Percentiles rank a stretch among this genome's conserved stretches.
These are phyloP conservation scores for Sporodiniella umbellata DNA, from an alignment of 371 early-diverging fungal genomes.

Conservation along the genomic window DNA sequence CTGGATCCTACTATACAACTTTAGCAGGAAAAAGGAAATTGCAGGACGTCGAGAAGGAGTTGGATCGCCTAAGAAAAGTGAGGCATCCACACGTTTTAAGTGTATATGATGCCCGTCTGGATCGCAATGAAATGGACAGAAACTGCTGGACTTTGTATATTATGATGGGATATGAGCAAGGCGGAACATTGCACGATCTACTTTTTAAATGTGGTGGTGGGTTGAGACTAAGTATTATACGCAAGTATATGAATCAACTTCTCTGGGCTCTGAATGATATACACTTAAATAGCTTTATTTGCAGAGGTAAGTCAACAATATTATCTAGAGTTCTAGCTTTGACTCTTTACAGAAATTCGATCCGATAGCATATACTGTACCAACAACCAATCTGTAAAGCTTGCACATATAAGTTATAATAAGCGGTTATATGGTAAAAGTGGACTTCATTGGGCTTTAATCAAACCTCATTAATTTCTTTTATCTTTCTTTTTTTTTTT, in stretches of 20 bases:
- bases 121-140: conserved; percentile 28
- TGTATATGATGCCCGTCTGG: conserved; percentile 55
- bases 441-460: background rate
- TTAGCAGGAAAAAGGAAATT: conserved; percentile 56
- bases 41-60: conserved; percentile 60
- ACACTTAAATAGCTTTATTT: conserved; percentile 57
- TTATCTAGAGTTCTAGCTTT: background rate
- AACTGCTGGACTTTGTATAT: conserved; percentile 53
- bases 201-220: conserved; percentile 51
- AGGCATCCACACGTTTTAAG: conserved; percentile 53
- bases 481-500: too few species aligned
- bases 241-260: conserved; percentile 58
- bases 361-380: conserved; percentile 39
- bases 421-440: conserved; percentile 48
- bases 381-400: conserved; percentile 32
- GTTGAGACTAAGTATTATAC: conserved; percentile 42
- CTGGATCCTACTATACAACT: conserved; percentile 43
- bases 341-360: conserved; percentile 25
- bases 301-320: conserved; percentile 42
- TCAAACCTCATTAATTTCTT: too few species aligned
- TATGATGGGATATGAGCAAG: conserved; percentile 51
- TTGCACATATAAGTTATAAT: conserved; percentile 47
- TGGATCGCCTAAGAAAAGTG: conserved; percentile 53
- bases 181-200: conserved; percentile 42
- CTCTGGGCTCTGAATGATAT: conserved; percentile 55